Percentiles rank a stretch among this genome's conserved stretches.
phyloP scores from a whole-genome alignment of 306 rosid species.

The Trifolium repens region DNA sequence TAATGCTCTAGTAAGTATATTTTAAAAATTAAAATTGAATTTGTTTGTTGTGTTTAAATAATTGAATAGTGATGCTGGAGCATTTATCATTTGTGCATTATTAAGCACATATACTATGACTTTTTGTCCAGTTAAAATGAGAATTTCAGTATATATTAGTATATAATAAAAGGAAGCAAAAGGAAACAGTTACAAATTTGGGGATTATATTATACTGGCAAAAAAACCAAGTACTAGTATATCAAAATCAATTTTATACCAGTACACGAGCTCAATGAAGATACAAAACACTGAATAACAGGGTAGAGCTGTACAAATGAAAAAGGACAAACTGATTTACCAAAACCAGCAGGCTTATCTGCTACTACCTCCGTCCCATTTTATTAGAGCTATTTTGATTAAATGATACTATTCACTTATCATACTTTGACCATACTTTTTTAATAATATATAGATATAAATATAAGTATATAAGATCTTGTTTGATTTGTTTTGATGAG shows the following conservation, averaged over 20 bases:
- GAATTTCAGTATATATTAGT: neutral
- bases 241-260: conserved; percentile 11
- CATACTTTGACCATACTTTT: too few relatives aligned
- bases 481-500: too few relatives aligned
- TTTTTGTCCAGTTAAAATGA: conserved; percentile 15
- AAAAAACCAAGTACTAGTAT: neutral
- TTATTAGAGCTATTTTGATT: too few relatives aligned
- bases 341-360: conserved; percentile 33
- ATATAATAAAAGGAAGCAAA: neutral
- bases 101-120: conserved; percentile 23
- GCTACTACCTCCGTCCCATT: too few relatives aligned
- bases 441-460: too few relatives aligned
- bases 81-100: conserved; percentile 4
- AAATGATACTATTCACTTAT: too few relatives aligned
- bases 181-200: conserved; percentile 19
- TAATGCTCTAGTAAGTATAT: too few relatives aligned
- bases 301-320: conserved; percentile 32
- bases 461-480: too few relatives aligned
- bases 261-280: conserved; percentile 6
- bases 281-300: neutral
- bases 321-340: conserved; percentile 9
- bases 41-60: neutral
- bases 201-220: conserved; percentile 25
- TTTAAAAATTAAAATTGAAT: too few relatives aligned
- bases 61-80: neutral